phyloP scores from a whole-genome alignment of 805 yeast genomes.

The Kodamaea restingae region DNA sequence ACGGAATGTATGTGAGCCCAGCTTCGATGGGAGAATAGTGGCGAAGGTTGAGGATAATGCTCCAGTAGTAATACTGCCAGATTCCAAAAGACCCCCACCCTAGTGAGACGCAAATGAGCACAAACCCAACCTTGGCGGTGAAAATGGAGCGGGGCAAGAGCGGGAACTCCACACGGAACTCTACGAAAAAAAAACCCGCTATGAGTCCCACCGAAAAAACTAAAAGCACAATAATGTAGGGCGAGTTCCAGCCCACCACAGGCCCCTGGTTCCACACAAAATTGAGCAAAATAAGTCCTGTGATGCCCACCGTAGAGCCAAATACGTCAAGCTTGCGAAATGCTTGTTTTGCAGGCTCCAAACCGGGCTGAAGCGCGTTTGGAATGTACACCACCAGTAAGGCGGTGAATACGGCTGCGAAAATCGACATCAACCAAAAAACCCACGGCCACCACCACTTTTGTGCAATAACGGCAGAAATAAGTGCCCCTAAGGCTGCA shows the following conservation, averaged over 20 bases:
- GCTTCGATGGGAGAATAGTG: conserved; percentile 33
- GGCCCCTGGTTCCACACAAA: conserved; percentile 78
- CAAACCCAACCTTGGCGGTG: conserved; percentile 42
- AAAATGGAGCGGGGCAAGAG: conserved; percentile 51
- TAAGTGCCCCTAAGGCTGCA: conserved; percentile 50
- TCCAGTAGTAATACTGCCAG: conserved; percentile 63
- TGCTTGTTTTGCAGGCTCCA: conserved; percentile 11
- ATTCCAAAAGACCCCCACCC: conserved; percentile 83
- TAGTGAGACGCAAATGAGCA: conserved; percentile 47
- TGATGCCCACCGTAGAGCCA: conserved; percentile 56
- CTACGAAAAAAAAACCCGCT: conserved; percentile 45
- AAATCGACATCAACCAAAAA: conserved; percentile 46
- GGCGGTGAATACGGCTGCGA: conserved; percentile 27
- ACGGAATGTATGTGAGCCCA: conserved; percentile 42
- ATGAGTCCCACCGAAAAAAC: conserved; percentile 45
- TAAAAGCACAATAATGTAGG: conserved; percentile 56
- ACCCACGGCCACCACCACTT: conserved; percentile 59
- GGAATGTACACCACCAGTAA: conserved; percentile 31
- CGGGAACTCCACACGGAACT: conserved; percentile 46
- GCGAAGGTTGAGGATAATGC: conserved; percentile 48
- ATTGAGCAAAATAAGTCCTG: conserved; percentile 59
- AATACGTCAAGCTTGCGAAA: conserved; percentile 16
- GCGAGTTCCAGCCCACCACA: conserved; percentile 58
- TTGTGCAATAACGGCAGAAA: conserved; percentile 47
- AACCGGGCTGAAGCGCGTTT: conserved; percentile 5